A percentile compares a stretch with the other conserved stretches of the same genome.
phyloP scores from a whole-genome alignment of 176 grass and related monocot genomes.

The Cenchrus fungigraminus region DNA sequence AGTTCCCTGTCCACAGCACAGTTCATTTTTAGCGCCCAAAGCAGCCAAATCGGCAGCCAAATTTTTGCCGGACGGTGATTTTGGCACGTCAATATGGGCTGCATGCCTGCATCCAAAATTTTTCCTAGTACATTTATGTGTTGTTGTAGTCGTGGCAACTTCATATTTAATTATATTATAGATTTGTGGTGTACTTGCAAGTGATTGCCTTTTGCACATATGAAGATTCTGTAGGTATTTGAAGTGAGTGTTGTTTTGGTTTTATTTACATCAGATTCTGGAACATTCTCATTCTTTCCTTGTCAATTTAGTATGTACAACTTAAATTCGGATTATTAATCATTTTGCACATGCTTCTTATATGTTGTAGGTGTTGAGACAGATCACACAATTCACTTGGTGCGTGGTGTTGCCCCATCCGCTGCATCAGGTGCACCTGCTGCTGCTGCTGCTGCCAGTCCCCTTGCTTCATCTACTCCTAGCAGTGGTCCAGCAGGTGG shows the following conservation, averaged over 20 bases:
- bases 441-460: conserved; percentile 40
- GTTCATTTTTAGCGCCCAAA: no score
- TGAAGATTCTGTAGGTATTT: neutral
- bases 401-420: conserved; percentile 67
- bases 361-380: conserved; percentile 79
- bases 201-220: conserved; percentile 3
- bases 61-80: no score
- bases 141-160: neutral
- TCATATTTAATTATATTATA: neutral
- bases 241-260: neutral
- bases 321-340: conserved; percentile 27
- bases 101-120: no score
- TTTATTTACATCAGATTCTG: conserved; percentile 21
- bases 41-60: no score
- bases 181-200: neutral
- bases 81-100: no score
- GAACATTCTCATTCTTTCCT: conserved; percentile 16
- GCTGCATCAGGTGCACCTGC: conserved; percentile 54
- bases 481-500: conserved; percentile 52
- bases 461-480: conserved; percentile 55
- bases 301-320: neutral
- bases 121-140: neutral
- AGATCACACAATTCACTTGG: conserved; percentile 97
- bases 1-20: no score
- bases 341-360: conserved; percentile 30